Percentiles rank a stretch among this genome's conserved stretches.
phyloP scores from a whole-genome alignment of 1,284 basidiomycete species.

The Sanghuangporus baumii region DNA sequence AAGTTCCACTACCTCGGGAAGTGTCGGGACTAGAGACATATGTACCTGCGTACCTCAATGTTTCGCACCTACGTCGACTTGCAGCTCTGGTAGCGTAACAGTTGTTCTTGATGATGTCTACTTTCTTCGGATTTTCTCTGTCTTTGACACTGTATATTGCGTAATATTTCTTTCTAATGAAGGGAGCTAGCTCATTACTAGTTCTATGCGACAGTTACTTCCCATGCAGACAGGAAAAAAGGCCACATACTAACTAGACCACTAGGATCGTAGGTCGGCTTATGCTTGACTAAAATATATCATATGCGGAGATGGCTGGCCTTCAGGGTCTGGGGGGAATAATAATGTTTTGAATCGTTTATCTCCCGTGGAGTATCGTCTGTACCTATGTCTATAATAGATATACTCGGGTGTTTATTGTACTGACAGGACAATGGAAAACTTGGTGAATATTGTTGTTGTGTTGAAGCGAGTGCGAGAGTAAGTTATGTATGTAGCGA shows the following conservation, averaged over 20 bases:
- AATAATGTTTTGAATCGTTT: too few species aligned
- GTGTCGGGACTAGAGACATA: conserved; percentile 86
- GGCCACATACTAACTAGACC: too few species aligned
- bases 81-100: conserved; percentile 72
- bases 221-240: too few species aligned
- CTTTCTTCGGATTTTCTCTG: not conserved
- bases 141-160: not conserved
- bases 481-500: not conserved
- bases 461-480: not conserved
- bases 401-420: too few species aligned
- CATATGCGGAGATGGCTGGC: too few species aligned
- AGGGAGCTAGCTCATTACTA: not conserved
- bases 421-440: too few species aligned
- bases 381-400: too few species aligned
- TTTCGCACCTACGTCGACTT: conserved; percentile 75
- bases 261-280: too few species aligned
- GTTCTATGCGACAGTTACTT: not conserved
- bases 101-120: not conserved
- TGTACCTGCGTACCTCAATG: conserved; percentile 81
- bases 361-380: too few species aligned
- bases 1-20: conserved; percentile 81
- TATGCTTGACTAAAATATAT: too few species aligned
- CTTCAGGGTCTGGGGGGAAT: too few species aligned
- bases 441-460: not conserved
- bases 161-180: not conserved